Evolutionary conservation across 2,329 filamentous ascomycete species (phyloP), one percentile per base, ranked within the genome.

Genomic region (Xylaria sp.): DNA sequence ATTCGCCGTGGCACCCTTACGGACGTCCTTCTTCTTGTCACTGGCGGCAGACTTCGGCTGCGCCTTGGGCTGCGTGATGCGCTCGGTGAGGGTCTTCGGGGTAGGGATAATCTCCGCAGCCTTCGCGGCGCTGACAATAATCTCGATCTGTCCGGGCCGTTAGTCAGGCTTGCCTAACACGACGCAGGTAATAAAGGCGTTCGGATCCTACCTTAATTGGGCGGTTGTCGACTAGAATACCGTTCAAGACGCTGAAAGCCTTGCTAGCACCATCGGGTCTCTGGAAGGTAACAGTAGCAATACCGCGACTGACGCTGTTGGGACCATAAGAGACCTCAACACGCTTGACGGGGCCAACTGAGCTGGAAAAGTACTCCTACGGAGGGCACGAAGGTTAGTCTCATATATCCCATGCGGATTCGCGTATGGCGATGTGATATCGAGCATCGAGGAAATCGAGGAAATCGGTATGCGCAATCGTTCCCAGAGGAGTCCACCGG

Each of bases 321-420:
- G 93, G 91, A 70, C 93, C 94, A 78, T 99, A 99, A 55, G 90
- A 91, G 70, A 99, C 82, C 69, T 94, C 87, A 65, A 95, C 91
- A 76, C 84, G 89, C 83, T 95, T 97, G 77, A 97, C 90, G 65
- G 89, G 85, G 68, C 92, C 93, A 75, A 96, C 86, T 70, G 90
- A 89, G 73, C 91, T 88, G 72, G 82, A 79, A 76, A 99, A 97
- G 78, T 97, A 99, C 80, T 99, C 94, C 94, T 99, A 91, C 77
- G 79, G 76, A 76, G 76, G 77, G 76, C 75, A 80, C 79, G 76
- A 74, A 79, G 76, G 87, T 91, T 85, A 91, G 89, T 90, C 71
- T 80, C 74, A 75, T 70, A 73, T 78, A 73, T 72, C 73, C 68
- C 71, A 75, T 73, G 69, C 68, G 69, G 57, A 65, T 65, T 60